A percentile compares a stretch with the other conserved stretches of the same genome.
Conservation (phyloP, 768 basidiomycete genomes). For the Xerocomus spinulosus region DNA sequence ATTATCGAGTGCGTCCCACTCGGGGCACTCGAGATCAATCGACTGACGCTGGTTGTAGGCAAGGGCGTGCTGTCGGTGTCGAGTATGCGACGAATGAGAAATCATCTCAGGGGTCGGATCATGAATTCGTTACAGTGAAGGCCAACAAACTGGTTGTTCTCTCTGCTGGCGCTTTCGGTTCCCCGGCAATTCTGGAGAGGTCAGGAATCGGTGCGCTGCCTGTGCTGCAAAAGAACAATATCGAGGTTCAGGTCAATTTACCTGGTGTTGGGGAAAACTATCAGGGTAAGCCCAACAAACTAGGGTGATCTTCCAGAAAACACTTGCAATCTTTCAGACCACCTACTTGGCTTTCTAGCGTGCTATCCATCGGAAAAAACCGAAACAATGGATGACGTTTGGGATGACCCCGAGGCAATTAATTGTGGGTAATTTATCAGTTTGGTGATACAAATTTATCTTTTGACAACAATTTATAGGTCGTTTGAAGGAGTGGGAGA, state of each 20-base stretch:
- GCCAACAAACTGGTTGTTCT: constrained; percentile 37
- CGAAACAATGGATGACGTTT: constrained; percentile 46
- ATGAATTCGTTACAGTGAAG: constrained; percentile 18
- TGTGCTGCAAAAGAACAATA: constrained; percentile 26
- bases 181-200: constrained; percentile 51
- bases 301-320: not conserved
- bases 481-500: constrained; percentile 28
- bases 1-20: constrained; percentile 36
- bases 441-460: no score
- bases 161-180: constrained; percentile 38
- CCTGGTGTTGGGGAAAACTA: constrained; percentile 42
- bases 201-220: constrained; percentile 40
- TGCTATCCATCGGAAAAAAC: constrained; percentile 43
- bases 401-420: constrained; percentile 32
- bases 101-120: constrained; percentile 19
- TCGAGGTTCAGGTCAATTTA: constrained; percentile 33
- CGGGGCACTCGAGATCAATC: no score
- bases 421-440: constrained; percentile 39
- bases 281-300: constrained; percentile 26
- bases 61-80: constrained; percentile 35
- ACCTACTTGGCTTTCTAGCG: constrained; percentile 19
- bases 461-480: constrained; percentile 14
- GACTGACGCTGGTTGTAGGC: constrained; percentile 23
- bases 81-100: constrained; percentile 30
- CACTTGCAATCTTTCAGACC: constrained; percentile 20